Base-by-base conservation (phyloP, 139 green algal species). In the Chlorella sp. region DNA sequence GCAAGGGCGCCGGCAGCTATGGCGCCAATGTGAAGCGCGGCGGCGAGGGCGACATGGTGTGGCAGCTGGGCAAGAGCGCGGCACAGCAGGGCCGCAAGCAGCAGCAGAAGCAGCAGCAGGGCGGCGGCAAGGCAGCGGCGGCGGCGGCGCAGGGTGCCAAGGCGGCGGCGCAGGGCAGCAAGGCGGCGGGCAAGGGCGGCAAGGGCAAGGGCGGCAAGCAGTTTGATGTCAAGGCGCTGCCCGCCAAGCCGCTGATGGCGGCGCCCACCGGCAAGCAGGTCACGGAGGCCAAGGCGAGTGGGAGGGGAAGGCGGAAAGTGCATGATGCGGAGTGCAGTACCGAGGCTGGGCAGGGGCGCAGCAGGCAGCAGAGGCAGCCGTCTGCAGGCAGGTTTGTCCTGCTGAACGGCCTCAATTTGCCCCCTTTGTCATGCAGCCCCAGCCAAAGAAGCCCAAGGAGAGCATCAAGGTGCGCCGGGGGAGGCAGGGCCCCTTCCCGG, bases 201-300 rank as follows among this genome's bases (percentile, higher is more conserved):
- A 30, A 4, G 7, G 67, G n/a, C 34, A 47, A 47, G 34, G 68
- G 20, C 34, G 9, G 34, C 73, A 80, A 80, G 26, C 55, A 69
- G 26, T 78, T 85, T 34, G 36, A 68, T 21, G 23, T 55, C 9
- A 70, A 51, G 25, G 80, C 67, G 21, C 47, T 78, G 44, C 80
- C 80, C 4, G 32, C 21, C 65, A 85, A 85, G 80, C 67, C 80
- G 30, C 65, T 85, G 0, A 78, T 85, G 65, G 18, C 56, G 1
- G 76, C 76, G 0, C 30, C 57, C 36, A 60, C 41, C 57, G 26
- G 34, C 39, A 83, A 82, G 36, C 34, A 82, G 1, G 26, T 44
- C 4, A 38, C 63, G n/a, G 38, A 7, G 21, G 18, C 78, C 63
- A 83, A 74, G 78, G 78, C 41, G 28, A 41, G 78, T 30, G 26